Evolutionary conservation across 2,329 filamentous ascomycete genomes (phyloP), one percentile per base, ranked within the genome.

Genomic region (Stenocarpella maydis): DNA sequence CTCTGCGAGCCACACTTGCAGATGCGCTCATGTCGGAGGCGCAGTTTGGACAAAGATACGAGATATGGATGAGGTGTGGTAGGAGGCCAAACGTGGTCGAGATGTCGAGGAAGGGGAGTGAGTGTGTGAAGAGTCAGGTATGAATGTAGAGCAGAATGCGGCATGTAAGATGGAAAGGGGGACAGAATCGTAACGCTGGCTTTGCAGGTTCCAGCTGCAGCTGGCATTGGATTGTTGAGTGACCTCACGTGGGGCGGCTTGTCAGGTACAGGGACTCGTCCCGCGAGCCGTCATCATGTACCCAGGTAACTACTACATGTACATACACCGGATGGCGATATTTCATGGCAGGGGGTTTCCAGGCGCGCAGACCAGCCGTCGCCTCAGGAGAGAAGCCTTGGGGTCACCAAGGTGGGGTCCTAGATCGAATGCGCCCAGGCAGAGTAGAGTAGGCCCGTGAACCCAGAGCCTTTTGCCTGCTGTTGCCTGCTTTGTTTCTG

Each of bases 1-100:
- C 86, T 82, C 86, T 81, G 71, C 85, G 85, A 79, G 86, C 86
- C 75, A 87, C 82, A 76, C 78, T 83, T 71, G 86, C 81, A 58
- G 87, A 87, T 76, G 85, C 83, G 83, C 86, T 88, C 86, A 88
- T 88, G 73, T 49, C 65, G 60, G 37, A 67, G 67, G 64, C 70
- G 67, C 70, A 24, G 54, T 19, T 28, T 6, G 10, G 39, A 21
- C 10, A 49, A 45, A 26, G 58, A 24, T 54, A 26, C 61, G 19
- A 34, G 49, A n/a, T 15, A 39, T 31, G 14, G n/a, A 28, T 31
- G 14, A 26, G 14, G 54, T 55, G 60, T 45, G 37, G 21, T 37
- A 5, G 49, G 28, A 17, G 21, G 67, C 12, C 7, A 34, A 37
- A 39, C 19, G 31, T 21, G 41, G 64, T 34, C 28, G 41, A 19